phyloP scores from a whole-genome alignment of 768 basidiomycete genomes.

The Gautieria morchelliformis region DNA sequence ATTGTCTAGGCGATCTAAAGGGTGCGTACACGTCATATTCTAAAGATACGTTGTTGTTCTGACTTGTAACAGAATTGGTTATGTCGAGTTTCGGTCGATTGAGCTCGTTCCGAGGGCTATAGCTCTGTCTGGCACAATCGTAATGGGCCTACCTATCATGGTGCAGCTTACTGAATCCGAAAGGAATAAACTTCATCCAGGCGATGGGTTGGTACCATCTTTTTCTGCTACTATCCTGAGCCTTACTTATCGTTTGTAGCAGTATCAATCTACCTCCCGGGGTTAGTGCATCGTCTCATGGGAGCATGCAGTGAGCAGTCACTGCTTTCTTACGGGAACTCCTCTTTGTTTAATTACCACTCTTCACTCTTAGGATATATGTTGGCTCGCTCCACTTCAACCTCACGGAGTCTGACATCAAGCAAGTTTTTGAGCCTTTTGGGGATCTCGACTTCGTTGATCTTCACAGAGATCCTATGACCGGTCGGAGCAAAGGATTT shows the following conservation, averaged over 20 bases:
- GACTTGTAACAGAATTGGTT: constrained; percentile 66
- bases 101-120: constrained; percentile 90
- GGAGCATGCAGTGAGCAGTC: constrained; percentile 69
- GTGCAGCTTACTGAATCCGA: constrained; percentile 97
- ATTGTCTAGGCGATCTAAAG: constrained; percentile 93
- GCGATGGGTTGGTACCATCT: constrained; percentile 57
- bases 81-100: constrained; percentile 90
- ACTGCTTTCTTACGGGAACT: constrained; percentile 13
- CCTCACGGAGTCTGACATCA: constrained; percentile 93
- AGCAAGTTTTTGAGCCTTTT: constrained; percentile 98
- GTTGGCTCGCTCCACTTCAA: constrained; percentile 97
- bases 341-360: not conserved
- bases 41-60: not conserved
- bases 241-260: constrained; percentile 24
- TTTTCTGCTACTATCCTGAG: not conserved
- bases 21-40: constrained; percentile 41
- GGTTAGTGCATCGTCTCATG: constrained; percentile 62
- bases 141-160: constrained; percentile 97
- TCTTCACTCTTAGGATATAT: constrained; percentile 56
- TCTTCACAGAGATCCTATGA: constrained; percentile 89
- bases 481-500: constrained; percentile 94
- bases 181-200: constrained; percentile 81
- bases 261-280: constrained; percentile 80
- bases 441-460: constrained; percentile 98
- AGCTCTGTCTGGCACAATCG: constrained; percentile 83